phyloP scores from a whole-genome alignment of 495 filamentous ascomycete genomes.

The Podospora pseudoanserina region DNA sequence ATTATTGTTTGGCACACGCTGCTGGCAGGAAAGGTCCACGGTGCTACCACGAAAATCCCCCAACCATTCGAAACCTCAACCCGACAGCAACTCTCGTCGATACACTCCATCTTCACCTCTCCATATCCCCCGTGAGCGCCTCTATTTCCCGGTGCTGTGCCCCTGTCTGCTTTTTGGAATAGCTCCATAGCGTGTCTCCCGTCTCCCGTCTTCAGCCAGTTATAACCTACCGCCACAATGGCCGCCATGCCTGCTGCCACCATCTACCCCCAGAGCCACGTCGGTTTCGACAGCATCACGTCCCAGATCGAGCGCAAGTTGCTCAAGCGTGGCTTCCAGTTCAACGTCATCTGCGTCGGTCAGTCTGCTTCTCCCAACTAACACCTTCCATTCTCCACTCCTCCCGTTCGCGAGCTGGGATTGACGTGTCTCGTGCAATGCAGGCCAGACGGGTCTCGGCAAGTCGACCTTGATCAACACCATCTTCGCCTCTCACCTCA shows the following conservation, averaged over 20 bases:
- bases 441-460: constrained; percentile 96
- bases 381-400: constrained; percentile 10
- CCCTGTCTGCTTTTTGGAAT: constrained; percentile 44
- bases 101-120: constrained; percentile 24
- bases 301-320: constrained; percentile 98
- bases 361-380: constrained; percentile 42
- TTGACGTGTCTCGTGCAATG: constrained; percentile 39
- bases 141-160: not conserved
- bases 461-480: constrained; percentile 99
- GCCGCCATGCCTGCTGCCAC: constrained; percentile 44
- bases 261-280: constrained; percentile 91
- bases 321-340: constrained; percentile 98
- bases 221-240: constrained; percentile 37
- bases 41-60: constrained; percentile 30
- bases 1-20: constrained; percentile 47
- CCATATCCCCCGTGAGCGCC: constrained; percentile 15
- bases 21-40: constrained; percentile 32
- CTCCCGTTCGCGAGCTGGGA: constrained; percentile 20
- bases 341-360: constrained; percentile 99
- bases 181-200: constrained; percentile 16
- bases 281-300: constrained; percentile 99
- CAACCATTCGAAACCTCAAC: constrained; percentile 21
- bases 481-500: constrained; percentile 99
- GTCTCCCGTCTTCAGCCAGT: constrained; percentile 8
- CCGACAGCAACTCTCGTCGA: constrained; percentile 16